Percentiles rank a stretch among this genome's conserved stretches.
phyloP scores from a whole-genome alignment of 2,329 filamentous ascomycete genomes.

The Trichoderma harzianum region DNA sequence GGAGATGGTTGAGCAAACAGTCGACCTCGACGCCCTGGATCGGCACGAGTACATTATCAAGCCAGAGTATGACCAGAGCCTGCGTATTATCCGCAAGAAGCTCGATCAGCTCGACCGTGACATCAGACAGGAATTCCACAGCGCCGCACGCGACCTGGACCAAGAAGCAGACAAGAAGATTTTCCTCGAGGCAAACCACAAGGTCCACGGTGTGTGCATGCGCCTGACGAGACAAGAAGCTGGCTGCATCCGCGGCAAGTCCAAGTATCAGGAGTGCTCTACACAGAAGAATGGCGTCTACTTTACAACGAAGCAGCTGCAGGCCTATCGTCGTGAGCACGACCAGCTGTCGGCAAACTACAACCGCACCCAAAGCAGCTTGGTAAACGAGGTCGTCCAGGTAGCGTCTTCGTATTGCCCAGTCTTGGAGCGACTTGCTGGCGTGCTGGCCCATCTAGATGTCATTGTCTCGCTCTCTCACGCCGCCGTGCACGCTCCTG shows the following conservation, averaged over 20 bases:
- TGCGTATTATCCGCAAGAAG: constrained; percentile 85
- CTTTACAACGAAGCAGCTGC: constrained; percentile 84
- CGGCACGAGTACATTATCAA: constrained; percentile 99
- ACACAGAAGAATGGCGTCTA: constrained; percentile 99
- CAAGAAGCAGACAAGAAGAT: constrained; percentile 98
- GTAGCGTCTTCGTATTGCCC: constrained; percentile 95
- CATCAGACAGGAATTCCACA: constrained; percentile 77
- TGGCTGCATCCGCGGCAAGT: constrained; percentile 87
- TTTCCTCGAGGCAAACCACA: constrained; percentile 87
- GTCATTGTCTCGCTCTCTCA: constrained; percentile 94
- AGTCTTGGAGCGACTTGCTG: constrained; percentile 83
- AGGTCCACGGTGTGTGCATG: constrained; percentile 95
- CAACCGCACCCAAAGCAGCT: constrained; percentile 85
- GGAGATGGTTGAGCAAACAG: constrained; percentile 98
- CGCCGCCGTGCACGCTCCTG: constrained; percentile 87
- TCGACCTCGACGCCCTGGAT: constrained; percentile 91
- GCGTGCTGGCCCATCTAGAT: constrained; percentile 86
- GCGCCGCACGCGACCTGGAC: constrained; percentile 74
- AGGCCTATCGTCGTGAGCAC: constrained; percentile 80
- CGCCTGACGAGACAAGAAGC: constrained; percentile 88
- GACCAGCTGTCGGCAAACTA: constrained; percentile 94
- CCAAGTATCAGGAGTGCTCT: constrained; percentile 86
- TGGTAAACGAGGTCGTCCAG: constrained; percentile 87
- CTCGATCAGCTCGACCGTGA: constrained; percentile 79
- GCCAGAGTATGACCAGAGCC: constrained; percentile 88